These are phyloP conservation scores for Metarhizium rileyi DNA, from an alignment of 2,329 filamentous ascomycete species.

Conservation along the genomic window DNA sequence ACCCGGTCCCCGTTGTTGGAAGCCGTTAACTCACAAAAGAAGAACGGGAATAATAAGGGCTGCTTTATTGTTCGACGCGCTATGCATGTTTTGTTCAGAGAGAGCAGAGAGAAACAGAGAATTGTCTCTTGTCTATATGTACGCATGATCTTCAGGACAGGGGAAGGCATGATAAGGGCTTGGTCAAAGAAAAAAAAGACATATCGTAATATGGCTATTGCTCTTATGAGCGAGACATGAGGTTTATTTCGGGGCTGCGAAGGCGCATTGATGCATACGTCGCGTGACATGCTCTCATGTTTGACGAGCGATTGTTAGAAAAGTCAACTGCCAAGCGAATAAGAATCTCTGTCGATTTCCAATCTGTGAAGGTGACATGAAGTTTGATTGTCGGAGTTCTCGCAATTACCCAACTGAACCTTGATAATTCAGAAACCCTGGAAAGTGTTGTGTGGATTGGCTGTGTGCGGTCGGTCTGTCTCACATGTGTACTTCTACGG, in stretches of 20 bases:
- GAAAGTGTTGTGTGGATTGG: too few relatives aligned
- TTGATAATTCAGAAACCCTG: too few relatives aligned
- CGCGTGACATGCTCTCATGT: background rate
- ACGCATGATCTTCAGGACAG: background rate
- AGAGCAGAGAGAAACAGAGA: background rate
- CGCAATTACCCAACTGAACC: too few relatives aligned
- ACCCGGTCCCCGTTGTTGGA: background rate
- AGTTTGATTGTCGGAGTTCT: too few relatives aligned
- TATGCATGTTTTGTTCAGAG: background rate
- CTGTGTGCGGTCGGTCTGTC: too few relatives aligned
- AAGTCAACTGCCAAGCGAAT: background rate
- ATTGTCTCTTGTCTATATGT: background rate
- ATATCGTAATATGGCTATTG: background rate
- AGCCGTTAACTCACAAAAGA: background rate
- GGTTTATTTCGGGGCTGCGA: background rate
- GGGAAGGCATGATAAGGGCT: background rate
- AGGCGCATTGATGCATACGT: background rate
- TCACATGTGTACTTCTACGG: too few relatives aligned
- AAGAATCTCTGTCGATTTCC: background rate
- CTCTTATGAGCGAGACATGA: background rate
- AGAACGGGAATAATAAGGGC: background rate
- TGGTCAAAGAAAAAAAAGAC: background rate
- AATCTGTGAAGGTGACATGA: too few relatives aligned
- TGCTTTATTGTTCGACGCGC: background rate
- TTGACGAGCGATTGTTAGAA: background rate